These are phyloP conservation scores for Nephelium lappaceum DNA, from an alignment of 345 rosid genomes.

Conservation along the genomic window DNA sequence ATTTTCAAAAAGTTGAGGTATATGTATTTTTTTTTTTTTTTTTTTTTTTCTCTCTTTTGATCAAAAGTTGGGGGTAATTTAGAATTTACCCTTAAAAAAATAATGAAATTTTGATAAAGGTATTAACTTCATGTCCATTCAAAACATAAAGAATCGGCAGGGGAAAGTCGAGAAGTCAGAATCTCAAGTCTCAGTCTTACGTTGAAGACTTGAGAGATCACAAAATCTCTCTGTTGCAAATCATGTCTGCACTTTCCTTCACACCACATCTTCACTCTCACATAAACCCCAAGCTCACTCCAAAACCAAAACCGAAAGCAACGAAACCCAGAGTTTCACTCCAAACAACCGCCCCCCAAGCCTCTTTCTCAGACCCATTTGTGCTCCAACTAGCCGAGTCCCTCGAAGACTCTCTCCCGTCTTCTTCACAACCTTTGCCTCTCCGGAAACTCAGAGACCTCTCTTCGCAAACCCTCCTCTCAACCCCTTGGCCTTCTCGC, in stretches of 20 bases:
- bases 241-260: slow-evolving; percentile 53
- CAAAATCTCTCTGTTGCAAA: neutral
- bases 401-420: slow-evolving; percentile 76
- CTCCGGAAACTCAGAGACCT: slow-evolving; percentile 73
- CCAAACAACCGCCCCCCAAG: slow-evolving; percentile 38
- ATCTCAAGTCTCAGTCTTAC: neutral
- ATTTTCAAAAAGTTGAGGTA: too few relatives aligned
- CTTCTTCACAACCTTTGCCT: slow-evolving; percentile 44
- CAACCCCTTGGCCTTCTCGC: slow-evolving; percentile 87
- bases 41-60: too few relatives aligned
- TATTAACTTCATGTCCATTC: neutral
- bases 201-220: neutral
- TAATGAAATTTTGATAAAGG: too few relatives aligned
- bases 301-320: slow-evolving; percentile 29
- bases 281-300: slow-evolving; percentile 29
- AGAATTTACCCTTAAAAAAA: too few relatives aligned
- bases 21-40: too few relatives aligned
- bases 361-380: slow-evolving; percentile 82
- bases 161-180: neutral
- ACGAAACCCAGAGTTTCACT: slow-evolving; percentile 34
- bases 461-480: slow-evolving; percentile 67
- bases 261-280: slow-evolving; percentile 27
- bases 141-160: neutral
- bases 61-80: too few relatives aligned
- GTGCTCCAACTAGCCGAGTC: slow-evolving; percentile 86